Evolutionary conservation across 495 filamentous ascomycete genomes (phyloP), one percentile per base, ranked within the genome.

Genomic region (Talaromyces proteolyticus): DNA sequence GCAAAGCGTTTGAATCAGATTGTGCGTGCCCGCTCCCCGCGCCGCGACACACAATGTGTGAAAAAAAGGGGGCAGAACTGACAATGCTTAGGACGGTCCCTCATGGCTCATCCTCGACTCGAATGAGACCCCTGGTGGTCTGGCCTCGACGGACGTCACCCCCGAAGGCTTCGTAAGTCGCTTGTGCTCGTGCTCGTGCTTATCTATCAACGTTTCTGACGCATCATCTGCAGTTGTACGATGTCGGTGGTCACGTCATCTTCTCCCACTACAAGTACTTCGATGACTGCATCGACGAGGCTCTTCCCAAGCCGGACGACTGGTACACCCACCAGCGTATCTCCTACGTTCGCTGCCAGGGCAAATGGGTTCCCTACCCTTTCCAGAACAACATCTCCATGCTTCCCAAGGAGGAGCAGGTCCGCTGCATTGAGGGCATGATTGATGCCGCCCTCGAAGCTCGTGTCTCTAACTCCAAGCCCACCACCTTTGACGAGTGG

Each of bases 181-280:
- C 43, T 48, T 45, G 17, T 45, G 29, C 47, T 26, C 41, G 19
- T 42, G 53, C 12, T 41, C n/a, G 20, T 6, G 14, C 44, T 43
- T 42, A 23, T 58, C 48, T 44, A 45, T 55, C 46, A 23, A 44
- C n/a, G n/a, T n/a, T n/a, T n/a, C n/a, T n/a, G n/a, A n/a, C n/a
- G n/a, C n/a, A 10, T 42, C 41, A 6, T 47, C 36, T 53, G 42
- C 59, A 97, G 92, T 85, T 98, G 57, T 98, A 96, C 78, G 93
- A 98, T 77, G 93, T 98, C 60, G 93, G 93, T 65, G 93, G 93
- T 58, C 93, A 98, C 73, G 93, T 98, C 73, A 97, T 98, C 70
- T 98, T 98, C 81, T 98, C 93, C 53, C 93, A 98, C 80, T 98
- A 97, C 84, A 96, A 95, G 73, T 98, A 98, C 84, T 98, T 98